phyloP scores from a whole-genome alignment of 2,329 filamentous ascomycete genomes.

The Aspergillus aculeatinus region DNA sequence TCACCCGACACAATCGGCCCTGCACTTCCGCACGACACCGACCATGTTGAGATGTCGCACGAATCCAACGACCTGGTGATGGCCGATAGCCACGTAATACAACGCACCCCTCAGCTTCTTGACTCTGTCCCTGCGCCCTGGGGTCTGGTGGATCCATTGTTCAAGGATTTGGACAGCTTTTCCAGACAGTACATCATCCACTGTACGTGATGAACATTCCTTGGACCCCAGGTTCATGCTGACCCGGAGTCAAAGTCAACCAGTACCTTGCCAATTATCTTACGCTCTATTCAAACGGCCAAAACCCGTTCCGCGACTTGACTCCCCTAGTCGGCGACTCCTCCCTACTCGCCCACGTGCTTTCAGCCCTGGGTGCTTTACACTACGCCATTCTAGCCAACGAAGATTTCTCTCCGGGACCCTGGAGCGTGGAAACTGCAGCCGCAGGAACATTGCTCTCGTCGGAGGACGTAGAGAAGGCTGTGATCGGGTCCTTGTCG shows the following conservation, averaged over 20 bases:
- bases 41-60: neutral
- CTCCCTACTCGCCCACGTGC: constrained; percentile 47
- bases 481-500: constrained; percentile 32
- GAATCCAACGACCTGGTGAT: neutral
- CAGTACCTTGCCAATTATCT: constrained; percentile 45
- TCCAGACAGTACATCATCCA: constrained; percentile 50
- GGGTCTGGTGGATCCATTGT: constrained; percentile 47
- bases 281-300: constrained; percentile 47
- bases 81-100: neutral
- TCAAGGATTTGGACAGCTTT: constrained; percentile 46
- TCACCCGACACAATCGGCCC: constrained; percentile 14
- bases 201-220: constrained; percentile 30
- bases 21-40: neutral
- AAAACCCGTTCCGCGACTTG: constrained; percentile 52
- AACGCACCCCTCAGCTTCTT: constrained; percentile 4
- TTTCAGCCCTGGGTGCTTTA: constrained; percentile 50
- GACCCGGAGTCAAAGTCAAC: constrained; percentile 28
- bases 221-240: constrained; percentile 14
- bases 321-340: constrained; percentile 47
- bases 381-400: constrained; percentile 46
- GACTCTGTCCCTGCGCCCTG: constrained; percentile 35
- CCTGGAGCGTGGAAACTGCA: constrained; percentile 29
- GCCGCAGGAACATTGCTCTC: constrained; percentile 21
- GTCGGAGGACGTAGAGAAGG: constrained; percentile 28
- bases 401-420: constrained; percentile 35